A percentile compares a stretch with the other conserved stretches of the same genome.
phyloP scores from a whole-genome alignment of 331 rosid genomes.

The Pyracantha coccinea region DNA sequence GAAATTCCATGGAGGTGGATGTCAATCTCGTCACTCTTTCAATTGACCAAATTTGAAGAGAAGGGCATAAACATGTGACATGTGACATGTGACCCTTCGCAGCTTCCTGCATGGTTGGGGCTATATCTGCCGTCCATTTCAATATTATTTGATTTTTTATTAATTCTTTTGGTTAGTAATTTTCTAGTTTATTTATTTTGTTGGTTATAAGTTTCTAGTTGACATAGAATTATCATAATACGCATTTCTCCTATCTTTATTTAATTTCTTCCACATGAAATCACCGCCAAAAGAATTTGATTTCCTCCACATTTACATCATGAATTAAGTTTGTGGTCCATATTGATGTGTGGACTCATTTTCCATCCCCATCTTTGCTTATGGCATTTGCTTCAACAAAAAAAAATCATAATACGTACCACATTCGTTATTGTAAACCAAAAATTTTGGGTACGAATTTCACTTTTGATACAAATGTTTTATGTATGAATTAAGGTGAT shows the following conservation, averaged over 20 bases:
- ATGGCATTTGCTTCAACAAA: not conserved
- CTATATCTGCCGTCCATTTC: not conserved
- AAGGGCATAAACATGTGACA: not conserved
- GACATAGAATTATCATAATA: constrained; percentile 1
- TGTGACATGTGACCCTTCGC: not conserved
- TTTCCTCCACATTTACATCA: not conserved
- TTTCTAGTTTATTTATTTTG: not conserved
- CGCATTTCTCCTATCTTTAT: not conserved
- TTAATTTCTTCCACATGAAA: not conserved
- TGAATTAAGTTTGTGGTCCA: not conserved
- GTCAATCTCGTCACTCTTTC: not conserved
- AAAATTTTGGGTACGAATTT: not conserved
- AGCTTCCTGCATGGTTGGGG: not conserved
- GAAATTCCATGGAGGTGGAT: no score
- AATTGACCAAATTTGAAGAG: not conserved
- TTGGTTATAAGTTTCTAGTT: not conserved
- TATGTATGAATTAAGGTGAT: not conserved
- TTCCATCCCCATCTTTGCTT: not conserved
- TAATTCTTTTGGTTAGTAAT: no score
- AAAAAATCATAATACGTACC: not conserved
- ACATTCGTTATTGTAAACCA: not conserved
- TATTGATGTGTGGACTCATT: not conserved
- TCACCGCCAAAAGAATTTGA: not conserved
- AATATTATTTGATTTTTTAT: no score
- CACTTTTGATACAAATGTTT: no score